Conservation (phyloP, 768 basidiomycete genomes). For the Pisolithus albus region DNA sequence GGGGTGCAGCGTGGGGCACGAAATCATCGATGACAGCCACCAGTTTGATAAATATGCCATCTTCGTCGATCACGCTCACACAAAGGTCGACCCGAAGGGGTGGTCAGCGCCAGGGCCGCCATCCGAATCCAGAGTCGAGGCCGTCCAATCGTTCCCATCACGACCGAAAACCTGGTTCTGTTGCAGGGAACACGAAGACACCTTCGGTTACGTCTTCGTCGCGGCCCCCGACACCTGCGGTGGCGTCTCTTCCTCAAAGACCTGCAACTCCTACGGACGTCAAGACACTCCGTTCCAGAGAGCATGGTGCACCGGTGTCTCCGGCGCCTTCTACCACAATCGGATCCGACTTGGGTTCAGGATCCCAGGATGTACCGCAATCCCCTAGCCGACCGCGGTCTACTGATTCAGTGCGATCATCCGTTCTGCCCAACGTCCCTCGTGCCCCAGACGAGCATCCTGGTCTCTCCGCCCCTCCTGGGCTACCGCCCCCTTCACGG, state of each 20-base stretch:
- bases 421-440: slow-evolving; percentile 37
- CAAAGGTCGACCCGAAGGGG: slow-evolving; percentile 40
- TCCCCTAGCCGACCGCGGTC: slow-evolving; percentile 38
- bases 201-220: slow-evolving; percentile 46
- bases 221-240: slow-evolving; percentile 51
- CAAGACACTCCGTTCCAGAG: slow-evolving; percentile 36
- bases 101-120: slow-evolving; percentile 44
- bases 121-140: slow-evolving; percentile 32
- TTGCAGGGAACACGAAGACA: slow-evolving; percentile 32
- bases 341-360: slow-evolving; percentile 44
- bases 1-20: slow-evolving; percentile 58
- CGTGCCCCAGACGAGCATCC: slow-evolving; percentile 50
- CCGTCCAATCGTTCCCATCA: slow-evolving; percentile 28
- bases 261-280: slow-evolving; percentile 40
- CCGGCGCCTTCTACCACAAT: slow-evolving; percentile 44
- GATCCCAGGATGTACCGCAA: slow-evolving; percentile 37
- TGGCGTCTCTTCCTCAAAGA: slow-evolving; percentile 30
- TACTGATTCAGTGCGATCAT: slow-evolving; percentile 32
- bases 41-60: slow-evolving; percentile 9
- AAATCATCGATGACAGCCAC: slow-evolving; percentile 27
- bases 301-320: slow-evolving; percentile 33
- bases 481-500: slow-evolving; percentile 38
- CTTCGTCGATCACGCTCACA: slow-evolving; percentile 16
- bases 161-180: slow-evolving; percentile 38
- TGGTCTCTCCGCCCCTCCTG: slow-evolving; percentile 54